Base-by-base conservation (phyloP, 306 rosid genomes). In the Bauhinia variegata region DNA sequence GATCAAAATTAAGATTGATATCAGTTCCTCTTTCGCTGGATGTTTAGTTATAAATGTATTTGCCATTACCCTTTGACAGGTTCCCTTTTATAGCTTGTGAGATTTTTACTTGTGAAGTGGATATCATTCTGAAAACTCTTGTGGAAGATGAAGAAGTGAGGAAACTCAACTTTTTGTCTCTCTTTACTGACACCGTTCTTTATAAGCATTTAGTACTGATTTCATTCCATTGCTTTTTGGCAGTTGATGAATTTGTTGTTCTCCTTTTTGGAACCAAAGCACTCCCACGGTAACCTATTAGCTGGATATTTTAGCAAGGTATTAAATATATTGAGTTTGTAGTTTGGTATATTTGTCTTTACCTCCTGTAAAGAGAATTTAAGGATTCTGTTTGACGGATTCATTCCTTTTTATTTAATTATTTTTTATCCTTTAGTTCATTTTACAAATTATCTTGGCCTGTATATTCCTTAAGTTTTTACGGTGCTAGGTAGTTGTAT, bases 281-380 rank as follows among this genome's bases (percentile, higher is more conserved):
- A 79, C 63, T 79, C 89, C 48, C 99, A 88, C 58, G 79, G 91
- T 84, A 91, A 92, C 47, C 79, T 84, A 59, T 78, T 95, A 71
- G 99, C 99, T 69, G 99, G 99, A 71, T 95, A 91, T 82, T 90
- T 95, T 72, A 88, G 99, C 88, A 95, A 95, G 99, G 99, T 95
- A 81, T 59, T 55, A 39, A 55, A 23, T 79, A 61, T 80, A 14
- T 66, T 73, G 60, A 67, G 65, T 28, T 51, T 74, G 37, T 15
- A 71, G 63, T 63, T 54, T 57, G 30, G 50, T 11, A 36, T 37
- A 63, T 61, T 33, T 34, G 9, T 48, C 41, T 60, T 15, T 52
- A 51, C 23, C 23, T 15, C 50, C 44, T 31, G 51, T 53, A 32
- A 50, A 3, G n/a, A n/a, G n/a, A n/a, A 39, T 53, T 65, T 57